A percentile compares a stretch with the other conserved stretches of the same genome.
phyloP scores from a whole-genome alignment of 106 monocot species.

The Dendrobium officinale region DNA sequence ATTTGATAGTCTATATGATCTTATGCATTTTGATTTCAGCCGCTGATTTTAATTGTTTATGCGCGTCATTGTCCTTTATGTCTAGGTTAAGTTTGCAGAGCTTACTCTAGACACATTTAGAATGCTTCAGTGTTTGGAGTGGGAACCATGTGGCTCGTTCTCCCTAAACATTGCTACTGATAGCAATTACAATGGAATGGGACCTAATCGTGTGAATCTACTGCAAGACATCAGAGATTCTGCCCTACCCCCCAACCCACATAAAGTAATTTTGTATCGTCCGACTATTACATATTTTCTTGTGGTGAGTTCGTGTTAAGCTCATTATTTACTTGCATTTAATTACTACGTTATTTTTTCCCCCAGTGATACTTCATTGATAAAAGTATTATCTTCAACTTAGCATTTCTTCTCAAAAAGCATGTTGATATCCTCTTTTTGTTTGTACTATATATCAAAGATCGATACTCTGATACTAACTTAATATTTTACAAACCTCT shows the following conservation, averaged over 20 bases:
- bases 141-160: conserved; percentile 88
- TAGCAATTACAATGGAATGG: conserved; percentile 25
- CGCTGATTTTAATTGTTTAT: background rate
- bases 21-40: background rate
- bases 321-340: background rate
- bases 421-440: no score
- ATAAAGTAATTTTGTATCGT: conserved; percentile 6
- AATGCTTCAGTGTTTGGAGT: conserved; percentile 92
- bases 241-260: conserved; percentile 58
- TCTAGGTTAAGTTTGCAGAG: conserved; percentile 81
- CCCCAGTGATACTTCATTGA: background rate
- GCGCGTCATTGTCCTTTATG: background rate
- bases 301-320: background rate
- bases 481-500: no score
- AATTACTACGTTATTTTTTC: background rate
- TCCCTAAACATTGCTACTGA: conserved; percentile 30
- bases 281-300: conserved; percentile 5
- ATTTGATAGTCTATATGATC: background rate
- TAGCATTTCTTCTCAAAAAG: no score
- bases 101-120: conserved; percentile 79
- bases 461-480: no score
- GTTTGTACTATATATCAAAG: no score
- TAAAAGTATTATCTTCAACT: background rate
- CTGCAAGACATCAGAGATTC: conserved; percentile 72
- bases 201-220: conserved; percentile 39